phyloP scores from a whole-genome alignment of 345 rosid species.

The Citrus australasica region DNA sequence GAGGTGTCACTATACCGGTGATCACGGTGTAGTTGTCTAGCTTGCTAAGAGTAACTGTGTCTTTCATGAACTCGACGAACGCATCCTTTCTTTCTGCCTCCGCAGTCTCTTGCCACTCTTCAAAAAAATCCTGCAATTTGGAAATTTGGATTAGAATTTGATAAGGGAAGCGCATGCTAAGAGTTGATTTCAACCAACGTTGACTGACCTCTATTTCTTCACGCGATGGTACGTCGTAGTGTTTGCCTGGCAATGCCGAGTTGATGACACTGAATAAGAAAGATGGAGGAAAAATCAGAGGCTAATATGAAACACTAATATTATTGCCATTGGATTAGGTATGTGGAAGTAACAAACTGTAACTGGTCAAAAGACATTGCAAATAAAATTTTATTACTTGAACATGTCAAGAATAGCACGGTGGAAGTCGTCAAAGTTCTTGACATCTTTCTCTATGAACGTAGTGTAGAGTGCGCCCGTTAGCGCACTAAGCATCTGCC shows the following conservation, averaged over 20 bases:
- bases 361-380: not conserved
- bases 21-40: conserved; percentile 57
- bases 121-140: conserved; percentile 38
- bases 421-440: conserved; percentile 62
- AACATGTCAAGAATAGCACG: conserved; percentile 70
- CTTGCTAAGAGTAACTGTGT: conserved; percentile 41
- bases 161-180: no score
- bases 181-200: not conserved
- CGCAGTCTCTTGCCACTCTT: conserved; percentile 31
- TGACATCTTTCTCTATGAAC: conserved; percentile 50
- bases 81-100: conserved; percentile 29
- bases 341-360: not conserved
- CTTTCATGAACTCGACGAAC: conserved; percentile 44
- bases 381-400: conserved; percentile 35
- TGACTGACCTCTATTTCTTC: conserved; percentile 43
- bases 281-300: not conserved
- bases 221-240: conserved; percentile 64
- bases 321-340: not conserved
- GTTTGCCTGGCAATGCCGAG: conserved; percentile 86
- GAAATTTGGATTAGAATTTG: not conserved
- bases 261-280: conserved; percentile 55
- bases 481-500: conserved; percentile 54
- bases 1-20: conserved; percentile 62
- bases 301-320: not conserved
- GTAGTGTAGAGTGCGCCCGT: conserved; percentile 61